Percentiles rank a stretch among this genome's conserved stretches.
phyloP scores from a whole-genome alignment of 106 monocot genomes.

The Acorus calamus region DNA sequence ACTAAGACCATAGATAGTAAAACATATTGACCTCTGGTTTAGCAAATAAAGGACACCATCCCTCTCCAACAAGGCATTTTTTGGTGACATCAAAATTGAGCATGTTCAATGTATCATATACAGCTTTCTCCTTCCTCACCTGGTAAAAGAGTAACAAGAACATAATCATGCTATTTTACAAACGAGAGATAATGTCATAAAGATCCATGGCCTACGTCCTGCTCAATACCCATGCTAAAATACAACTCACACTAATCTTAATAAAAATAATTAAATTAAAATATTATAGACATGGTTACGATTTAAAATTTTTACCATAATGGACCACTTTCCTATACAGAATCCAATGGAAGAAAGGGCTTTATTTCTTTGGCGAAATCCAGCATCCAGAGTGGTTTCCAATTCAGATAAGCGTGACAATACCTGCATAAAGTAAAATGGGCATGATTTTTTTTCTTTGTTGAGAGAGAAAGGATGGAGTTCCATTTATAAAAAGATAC shows the following conservation, averaged over 20 bases:
- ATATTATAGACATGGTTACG: no score
- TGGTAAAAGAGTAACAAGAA: constrained; percentile 12
- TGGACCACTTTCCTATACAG: constrained; percentile 66
- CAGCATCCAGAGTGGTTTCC: constrained; percentile 90
- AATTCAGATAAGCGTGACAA: constrained; percentile 82
- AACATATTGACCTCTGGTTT: constrained; percentile 56
- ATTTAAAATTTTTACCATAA: constrained; percentile 42
- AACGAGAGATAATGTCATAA: no score
- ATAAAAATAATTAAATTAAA: no score
- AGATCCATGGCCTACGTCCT: no score
- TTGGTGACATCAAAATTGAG: constrained; percentile 98
- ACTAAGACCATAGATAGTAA: background rate
- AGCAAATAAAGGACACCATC: constrained; percentile 91
- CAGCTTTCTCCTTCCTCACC: constrained; percentile 95
- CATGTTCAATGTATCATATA: constrained; percentile 95
- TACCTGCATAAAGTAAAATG: constrained; percentile 38
- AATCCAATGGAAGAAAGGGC: constrained; percentile 75
- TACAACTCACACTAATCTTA: no score
- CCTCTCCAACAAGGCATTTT: constrained; percentile 98
- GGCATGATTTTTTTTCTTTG: background rate
- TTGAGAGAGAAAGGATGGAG: no score
- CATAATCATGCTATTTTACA: background rate
- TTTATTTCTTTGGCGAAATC: constrained; percentile 82
- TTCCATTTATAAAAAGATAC: no score
- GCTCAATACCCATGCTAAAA: no score